These are phyloP conservation scores for Viridothelium virens DNA, from an alignment of 495 filamentous ascomycete genomes.

Conservation along the genomic window DNA sequence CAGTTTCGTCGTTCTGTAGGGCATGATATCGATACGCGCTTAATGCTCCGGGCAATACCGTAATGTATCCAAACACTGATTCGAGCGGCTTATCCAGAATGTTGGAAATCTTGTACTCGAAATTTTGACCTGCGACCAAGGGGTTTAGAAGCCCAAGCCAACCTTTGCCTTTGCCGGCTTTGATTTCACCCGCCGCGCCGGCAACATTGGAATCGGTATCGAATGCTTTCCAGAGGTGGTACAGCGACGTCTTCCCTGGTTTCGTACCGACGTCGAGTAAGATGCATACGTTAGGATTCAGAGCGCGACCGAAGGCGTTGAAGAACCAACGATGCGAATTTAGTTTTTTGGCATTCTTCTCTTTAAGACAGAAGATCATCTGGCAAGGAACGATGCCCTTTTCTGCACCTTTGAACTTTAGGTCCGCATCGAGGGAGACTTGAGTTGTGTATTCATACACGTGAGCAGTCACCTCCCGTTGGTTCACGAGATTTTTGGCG, in stretches of 20 bases:
- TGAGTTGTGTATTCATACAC: conserved; percentile 99
- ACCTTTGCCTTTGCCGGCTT: conserved; percentile 81
- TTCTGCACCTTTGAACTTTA: conserved; percentile 98
- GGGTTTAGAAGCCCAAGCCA: conserved; percentile 84
- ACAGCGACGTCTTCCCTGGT: conserved; percentile 77
- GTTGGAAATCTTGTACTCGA: conserved; percentile 99
- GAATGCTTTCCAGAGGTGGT: conserved; percentile 98
- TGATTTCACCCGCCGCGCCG: conserved; percentile 95
- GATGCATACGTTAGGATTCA: conserved; percentile 95
- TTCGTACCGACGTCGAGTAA: conserved; percentile 92
- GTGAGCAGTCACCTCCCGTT: conserved; percentile 74
- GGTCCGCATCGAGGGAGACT: conserved; percentile 85
- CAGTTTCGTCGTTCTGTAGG: conserved; percentile 91
- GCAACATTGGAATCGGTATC: conserved; percentile 95
- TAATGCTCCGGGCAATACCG: conserved; percentile 88
- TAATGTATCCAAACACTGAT: conserved; percentile 96
- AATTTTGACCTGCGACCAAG: conserved; percentile 93
- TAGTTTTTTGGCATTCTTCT: conserved; percentile 95
- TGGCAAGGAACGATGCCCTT: conserved; percentile 99
- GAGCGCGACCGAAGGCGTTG: conserved; percentile 88
- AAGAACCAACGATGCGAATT: conserved; percentile 99
- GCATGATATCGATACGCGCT: conserved; percentile 96
- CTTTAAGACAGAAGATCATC: conserved; percentile 97
- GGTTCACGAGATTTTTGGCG: conserved; percentile 96
- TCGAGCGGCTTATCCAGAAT: conserved; percentile 97